Base-by-base conservation (phyloP, 371 early-diverging fungal species). In the Mortierella sp. region DNA sequence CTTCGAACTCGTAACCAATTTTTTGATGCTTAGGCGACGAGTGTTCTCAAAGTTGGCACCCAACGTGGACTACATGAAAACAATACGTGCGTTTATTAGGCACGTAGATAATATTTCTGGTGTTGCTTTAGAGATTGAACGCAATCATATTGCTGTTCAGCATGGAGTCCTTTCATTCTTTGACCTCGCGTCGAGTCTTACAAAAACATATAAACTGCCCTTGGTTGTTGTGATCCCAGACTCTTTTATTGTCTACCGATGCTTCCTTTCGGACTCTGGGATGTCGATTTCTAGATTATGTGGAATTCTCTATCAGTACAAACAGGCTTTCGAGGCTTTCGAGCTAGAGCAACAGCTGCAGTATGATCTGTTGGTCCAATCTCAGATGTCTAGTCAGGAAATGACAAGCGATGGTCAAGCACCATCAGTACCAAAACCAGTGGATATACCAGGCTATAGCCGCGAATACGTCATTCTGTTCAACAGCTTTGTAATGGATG, bases 241-340 rank as follows among this genome's bases (percentile, higher is more conserved):
- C 15, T 84, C 87, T 8, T 63, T 88, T 0, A 76, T 89, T 40
- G 86, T 90, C 0, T 85, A 88, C 59, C 88, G 88, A 9, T 74
- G 67, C 36, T 90, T 89, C 70, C 85, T 89, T 58, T 86, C 90
- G 0, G 67, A 77, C 10, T 82, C 82, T 13, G 88, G 87, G 16
- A 88, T 89, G 88, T 80, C 90, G 3, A 63, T 88, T 3, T 84
- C 87, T 19, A 72, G 92, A 60, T 85, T 89, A 10, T 91, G 92
- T 64, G 87, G 88, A n/a, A 84, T 90, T 40, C 72, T 91, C 10
- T 72, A 81, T 48, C 84, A 85, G 67, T 85, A 67, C 62, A 81
- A 72, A 61, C 33, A 59, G 19, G 69, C 72, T 32, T 76, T 74
- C 63, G 70, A 74, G 32, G 69, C 61, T 4, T 81, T 84, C 47